A percentile compares a stretch with the other conserved stretches of the same genome.
phyloP scores from a whole-genome alignment of 2,329 filamentous ascomycete genomes.

The Exophiala aquamarina region DNA sequence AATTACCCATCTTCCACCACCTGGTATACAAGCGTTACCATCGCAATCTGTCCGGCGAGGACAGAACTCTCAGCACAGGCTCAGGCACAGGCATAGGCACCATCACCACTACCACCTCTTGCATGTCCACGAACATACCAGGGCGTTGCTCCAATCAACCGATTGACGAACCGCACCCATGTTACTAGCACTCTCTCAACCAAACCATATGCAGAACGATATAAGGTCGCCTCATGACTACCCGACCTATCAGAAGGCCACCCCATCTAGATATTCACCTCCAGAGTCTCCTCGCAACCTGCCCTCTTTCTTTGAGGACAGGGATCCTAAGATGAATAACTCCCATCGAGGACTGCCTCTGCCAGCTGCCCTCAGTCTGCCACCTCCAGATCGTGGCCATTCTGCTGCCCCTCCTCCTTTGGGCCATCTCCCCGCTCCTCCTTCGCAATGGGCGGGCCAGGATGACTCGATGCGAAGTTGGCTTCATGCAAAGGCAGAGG shows the following conservation, averaged over 20 bases:
- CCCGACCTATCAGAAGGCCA: constrained; percentile 40
- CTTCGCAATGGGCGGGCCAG: constrained; percentile 64
- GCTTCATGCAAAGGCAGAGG: constrained; percentile 70
- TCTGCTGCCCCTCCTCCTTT: constrained; percentile 37
- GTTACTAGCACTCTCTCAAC: constrained; percentile 54
- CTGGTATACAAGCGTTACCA: constrained; percentile 12
- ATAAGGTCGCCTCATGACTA: constrained; percentile 52
- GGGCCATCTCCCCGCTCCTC: constrained; percentile 61
- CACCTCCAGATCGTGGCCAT: constrained; percentile 26
- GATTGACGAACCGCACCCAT: constrained; percentile 34
- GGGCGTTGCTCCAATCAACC: constrained; percentile 19
- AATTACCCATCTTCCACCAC: constrained; percentile 8
- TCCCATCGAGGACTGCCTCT: constrained; percentile 69
- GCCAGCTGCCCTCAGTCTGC: constrained; percentile 48
- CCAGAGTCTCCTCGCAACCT: constrained; percentile 35
- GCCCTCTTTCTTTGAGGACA: constrained; percentile 34
- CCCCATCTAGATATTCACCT: constrained; percentile 42
- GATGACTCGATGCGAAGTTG: constrained; percentile 72
- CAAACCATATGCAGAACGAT: constrained; percentile 43
- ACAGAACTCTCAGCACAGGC: constrained; percentile 9
- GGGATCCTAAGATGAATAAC: constrained; percentile 60
- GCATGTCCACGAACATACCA: constrained; percentile 20
- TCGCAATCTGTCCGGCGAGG: background rate
- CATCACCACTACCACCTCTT: constrained; percentile 1
- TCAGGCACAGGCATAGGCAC: no score